A percentile compares a stretch with the other conserved stretches of the same genome.
Conservation (phyloP, 2,329 filamentous ascomycete species). For the Diaporthe aspalathi region DNA sequence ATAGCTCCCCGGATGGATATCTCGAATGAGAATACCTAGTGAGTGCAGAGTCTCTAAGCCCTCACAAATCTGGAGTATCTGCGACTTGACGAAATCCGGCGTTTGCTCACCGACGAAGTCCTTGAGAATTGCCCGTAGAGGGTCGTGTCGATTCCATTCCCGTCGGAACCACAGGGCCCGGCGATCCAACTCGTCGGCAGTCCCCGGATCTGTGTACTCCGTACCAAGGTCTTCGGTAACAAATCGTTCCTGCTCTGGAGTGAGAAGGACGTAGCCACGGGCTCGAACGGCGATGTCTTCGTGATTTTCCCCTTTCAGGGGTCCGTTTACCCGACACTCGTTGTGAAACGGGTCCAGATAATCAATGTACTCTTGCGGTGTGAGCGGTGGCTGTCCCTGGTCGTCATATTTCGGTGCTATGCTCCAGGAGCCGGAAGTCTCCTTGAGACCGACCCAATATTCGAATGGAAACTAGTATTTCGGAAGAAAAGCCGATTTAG, state of each 20-base stretch:
- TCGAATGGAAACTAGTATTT: too few relatives aligned
- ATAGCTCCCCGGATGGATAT: neutral
- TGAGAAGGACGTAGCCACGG: neutral
- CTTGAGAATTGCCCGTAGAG: neutral
- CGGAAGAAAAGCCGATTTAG: too few relatives aligned
- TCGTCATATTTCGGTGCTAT: too few relatives aligned
- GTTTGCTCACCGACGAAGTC: neutral
- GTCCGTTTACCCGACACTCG: neutral
- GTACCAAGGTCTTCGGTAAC: neutral
- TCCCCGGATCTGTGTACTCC: neutral
- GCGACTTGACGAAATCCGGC: neutral
- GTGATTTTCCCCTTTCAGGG: neutral
- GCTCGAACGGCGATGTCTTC: neutral
- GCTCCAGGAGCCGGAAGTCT: too few relatives aligned
- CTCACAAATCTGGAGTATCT: neutral
- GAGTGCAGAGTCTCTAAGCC: neutral
- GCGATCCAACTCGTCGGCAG: neutral
- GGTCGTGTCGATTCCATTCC: neutral
- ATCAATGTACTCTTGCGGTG: neutral
- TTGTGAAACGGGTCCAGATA: slow-evolving; percentile 2
- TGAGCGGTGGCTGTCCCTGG: neutral
- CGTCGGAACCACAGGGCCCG: neutral
- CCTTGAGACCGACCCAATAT: too few relatives aligned
- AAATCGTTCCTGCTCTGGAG: neutral
- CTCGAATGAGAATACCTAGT: neutral